phyloP scores from a whole-genome alignment of 441 rosid genomes.

The Metrosideros polymorpha region DNA sequence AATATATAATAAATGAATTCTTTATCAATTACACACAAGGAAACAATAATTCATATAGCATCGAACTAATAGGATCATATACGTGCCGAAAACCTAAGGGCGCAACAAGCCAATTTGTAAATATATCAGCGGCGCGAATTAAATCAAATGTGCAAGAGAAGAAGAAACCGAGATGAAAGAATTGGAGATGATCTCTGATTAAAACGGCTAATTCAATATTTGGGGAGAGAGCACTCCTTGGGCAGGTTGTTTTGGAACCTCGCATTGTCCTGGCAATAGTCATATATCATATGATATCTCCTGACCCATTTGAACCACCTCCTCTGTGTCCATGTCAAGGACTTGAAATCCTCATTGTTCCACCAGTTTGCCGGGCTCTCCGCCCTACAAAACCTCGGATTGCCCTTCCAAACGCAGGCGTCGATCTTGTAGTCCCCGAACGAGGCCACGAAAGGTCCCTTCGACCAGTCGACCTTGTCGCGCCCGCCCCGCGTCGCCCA shows the following conservation, averaged over 20 bases:
- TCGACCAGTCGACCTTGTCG: slow-evolving; percentile 73
- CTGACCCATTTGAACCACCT: slow-evolving; percentile 89
- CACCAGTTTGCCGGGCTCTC: slow-evolving; percentile 57
- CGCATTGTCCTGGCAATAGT: slow-evolving; percentile 56
- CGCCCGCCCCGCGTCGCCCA: slow-evolving; percentile 85
- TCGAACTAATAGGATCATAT: accelerated
- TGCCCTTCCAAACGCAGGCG: slow-evolving; percentile 62
- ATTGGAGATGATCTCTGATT: background rate
- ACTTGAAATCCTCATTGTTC: slow-evolving; percentile 34
- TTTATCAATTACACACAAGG: background rate
- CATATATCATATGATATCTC: slow-evolving; percentile 60
- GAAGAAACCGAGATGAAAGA: background rate
- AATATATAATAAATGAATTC: background rate
- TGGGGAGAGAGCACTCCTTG: slow-evolving; percentile 38
- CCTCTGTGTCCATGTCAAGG: slow-evolving; percentile 40
- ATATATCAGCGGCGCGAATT: background rate
- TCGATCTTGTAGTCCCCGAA: slow-evolving; percentile 57
- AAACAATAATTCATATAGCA: background rate
- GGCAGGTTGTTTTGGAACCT: slow-evolving; percentile 57
- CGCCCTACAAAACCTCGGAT: slow-evolving; percentile 47
- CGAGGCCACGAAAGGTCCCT: slow-evolving; percentile 59
- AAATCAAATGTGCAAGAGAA: background rate
- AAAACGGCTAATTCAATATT: slow-evolving; percentile 14
- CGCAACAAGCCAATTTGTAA: background rate
- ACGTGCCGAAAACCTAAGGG: background rate